phyloP scores from a whole-genome alignment of 2,329 filamentous ascomycete species.

The Ceratocystis albifundus region DNA sequence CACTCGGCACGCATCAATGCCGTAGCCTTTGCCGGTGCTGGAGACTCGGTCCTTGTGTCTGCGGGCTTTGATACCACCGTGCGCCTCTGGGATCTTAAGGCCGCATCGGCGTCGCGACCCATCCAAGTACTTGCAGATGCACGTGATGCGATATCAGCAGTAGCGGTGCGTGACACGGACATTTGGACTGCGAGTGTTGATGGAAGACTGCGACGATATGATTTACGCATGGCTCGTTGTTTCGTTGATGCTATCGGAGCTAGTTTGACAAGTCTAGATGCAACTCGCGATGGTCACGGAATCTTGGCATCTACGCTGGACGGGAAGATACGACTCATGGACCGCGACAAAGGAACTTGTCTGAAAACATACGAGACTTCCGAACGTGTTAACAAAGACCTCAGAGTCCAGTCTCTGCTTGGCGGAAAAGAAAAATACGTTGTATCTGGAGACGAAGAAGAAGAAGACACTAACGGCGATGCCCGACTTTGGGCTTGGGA shows the following conservation, averaged over 20 bases:
- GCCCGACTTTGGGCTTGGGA: constrained; percentile 74
- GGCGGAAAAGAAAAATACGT: constrained; percentile 68
- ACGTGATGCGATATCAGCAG: constrained; percentile 51
- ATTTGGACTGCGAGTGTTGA: constrained; percentile 74
- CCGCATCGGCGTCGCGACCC: constrained; percentile 42
- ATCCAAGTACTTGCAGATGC: constrained; percentile 65
- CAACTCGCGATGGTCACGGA: constrained; percentile 62
- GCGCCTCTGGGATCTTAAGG: constrained; percentile 60
- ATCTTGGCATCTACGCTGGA: constrained; percentile 67
- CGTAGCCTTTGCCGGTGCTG: constrained; percentile 66
- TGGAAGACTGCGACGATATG: constrained; percentile 69
- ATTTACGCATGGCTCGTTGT: constrained; percentile 62
- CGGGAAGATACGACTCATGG: constrained; percentile 66
- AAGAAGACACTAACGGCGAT: constrained; percentile 28
- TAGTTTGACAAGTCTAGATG: constrained; percentile 61
- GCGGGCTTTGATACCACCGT: constrained; percentile 66
- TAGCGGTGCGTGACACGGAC: constrained; percentile 41
- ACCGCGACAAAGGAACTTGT: constrained; percentile 60
- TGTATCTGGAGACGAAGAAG: constrained; percentile 66
- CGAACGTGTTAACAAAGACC: constrained; percentile 50
- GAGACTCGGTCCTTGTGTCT: constrained; percentile 59
- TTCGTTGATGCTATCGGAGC: constrained; percentile 59
- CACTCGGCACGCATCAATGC: constrained; percentile 66
- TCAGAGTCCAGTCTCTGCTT: constrained; percentile 65
- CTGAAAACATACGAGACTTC: constrained; percentile 57